phyloP scores from a whole-genome alignment of 1,284 basidiomycete genomes.

The Rhodotorula glutinis region DNA sequence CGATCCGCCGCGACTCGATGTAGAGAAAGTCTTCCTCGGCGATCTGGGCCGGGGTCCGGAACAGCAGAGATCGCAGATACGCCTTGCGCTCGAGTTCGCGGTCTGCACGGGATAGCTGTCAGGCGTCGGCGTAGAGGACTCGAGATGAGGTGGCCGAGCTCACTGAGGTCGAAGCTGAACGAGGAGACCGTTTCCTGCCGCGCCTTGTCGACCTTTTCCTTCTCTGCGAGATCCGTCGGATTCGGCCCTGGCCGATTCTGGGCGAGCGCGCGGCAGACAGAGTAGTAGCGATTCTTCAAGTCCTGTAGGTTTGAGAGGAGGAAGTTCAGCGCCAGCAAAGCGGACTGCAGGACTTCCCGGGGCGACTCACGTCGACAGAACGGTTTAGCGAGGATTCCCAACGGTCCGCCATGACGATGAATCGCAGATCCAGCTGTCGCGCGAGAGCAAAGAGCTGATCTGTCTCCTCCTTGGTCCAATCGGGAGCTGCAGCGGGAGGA shows the following conservation, averaged over 20 bases:
- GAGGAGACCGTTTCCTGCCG: constrained; percentile 44
- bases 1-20: constrained; percentile 86
- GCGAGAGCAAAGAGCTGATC: constrained; percentile 84
- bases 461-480: constrained; percentile 93
- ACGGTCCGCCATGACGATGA: constrained; percentile 85
- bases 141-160: neutral
- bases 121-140: neutral
- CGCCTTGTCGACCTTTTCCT: constrained; percentile 73
- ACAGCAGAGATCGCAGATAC: constrained; percentile 79
- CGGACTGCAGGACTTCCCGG: too few species aligned
- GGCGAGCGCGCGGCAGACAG: constrained; percentile 83
- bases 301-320: constrained; percentile 58
- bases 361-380: constrained; percentile 30
- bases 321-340: constrained; percentile 6
- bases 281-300: constrained; percentile 90
- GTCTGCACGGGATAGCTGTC: constrained; percentile 53
- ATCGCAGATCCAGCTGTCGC: constrained; percentile 79
- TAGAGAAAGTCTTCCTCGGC: constrained; percentile 95
- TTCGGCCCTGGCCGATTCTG: constrained; percentile 75
- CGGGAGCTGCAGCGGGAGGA: constrained; percentile 47
- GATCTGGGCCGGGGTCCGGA: constrained; percentile 80
- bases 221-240: constrained; percentile 65
- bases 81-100: constrained; percentile 85
- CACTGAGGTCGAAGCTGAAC: constrained; percentile 48
- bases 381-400: constrained; percentile 61